Conservation (phyloP, 129 eudicot genomes). For the Rutidosis leptorrhynchoides region DNA sequence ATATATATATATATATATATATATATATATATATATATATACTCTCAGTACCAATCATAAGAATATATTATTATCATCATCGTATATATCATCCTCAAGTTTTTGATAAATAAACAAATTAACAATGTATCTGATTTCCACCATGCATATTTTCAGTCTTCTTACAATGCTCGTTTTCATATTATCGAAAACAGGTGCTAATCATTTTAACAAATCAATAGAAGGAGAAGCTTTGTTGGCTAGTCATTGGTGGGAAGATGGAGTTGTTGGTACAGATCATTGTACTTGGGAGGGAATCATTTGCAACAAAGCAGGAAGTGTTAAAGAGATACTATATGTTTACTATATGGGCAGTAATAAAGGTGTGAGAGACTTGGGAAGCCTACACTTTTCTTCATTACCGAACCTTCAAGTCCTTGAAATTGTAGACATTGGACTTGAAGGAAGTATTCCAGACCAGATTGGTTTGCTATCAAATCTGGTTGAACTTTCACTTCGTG, state of each 20-base stretch:
- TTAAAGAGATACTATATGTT: background rate
- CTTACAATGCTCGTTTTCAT: background rate
- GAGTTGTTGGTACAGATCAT: background rate
- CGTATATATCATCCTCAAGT: no score
- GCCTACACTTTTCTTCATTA: slow-evolving; percentile 16
- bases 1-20: no score
- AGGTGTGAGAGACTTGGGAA: background rate
- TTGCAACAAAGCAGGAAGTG: slow-evolving; percentile 17
- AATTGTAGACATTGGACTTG: background rate
- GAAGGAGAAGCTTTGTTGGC: background rate
- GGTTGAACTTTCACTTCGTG: background rate
- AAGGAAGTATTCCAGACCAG: slow-evolving; percentile 21
- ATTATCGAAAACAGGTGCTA: no score
- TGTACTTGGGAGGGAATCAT: background rate
- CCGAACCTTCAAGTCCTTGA: background rate
- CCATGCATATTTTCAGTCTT: background rate
- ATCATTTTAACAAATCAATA: background rate
- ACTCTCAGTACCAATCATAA: no score
- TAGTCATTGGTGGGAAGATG: background rate
- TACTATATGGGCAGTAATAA: background rate
- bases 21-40: no score
- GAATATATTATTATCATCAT: no score
- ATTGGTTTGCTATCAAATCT: slow-evolving; percentile 23
- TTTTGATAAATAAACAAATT: no score
- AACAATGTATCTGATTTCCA: background rate